Evolutionary conservation across 441 rosid genomes (phyloP), one percentile per base, ranked within the genome.

Genomic region (Pelargonium cotyledonis): DNA sequence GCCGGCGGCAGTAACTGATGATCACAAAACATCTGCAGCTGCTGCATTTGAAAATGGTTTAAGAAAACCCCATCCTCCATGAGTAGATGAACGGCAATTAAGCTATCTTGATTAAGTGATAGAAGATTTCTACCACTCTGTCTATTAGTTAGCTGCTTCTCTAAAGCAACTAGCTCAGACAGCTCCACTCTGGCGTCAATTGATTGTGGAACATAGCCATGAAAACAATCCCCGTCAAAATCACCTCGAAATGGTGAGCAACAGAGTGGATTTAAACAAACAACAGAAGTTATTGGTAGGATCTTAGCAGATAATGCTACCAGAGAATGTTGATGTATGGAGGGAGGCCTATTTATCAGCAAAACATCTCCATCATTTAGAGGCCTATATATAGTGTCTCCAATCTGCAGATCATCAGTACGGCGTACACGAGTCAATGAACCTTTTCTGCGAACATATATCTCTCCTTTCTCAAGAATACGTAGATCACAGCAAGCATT

Each of bases 151-250:
- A 90, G 77, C 77, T 95, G 99, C 71, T 74, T 92, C 72, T 92
- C 86, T 71, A 95, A 86, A 65, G 94, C 89, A 72, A 85, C 86
- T 71, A 95, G 98, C 80, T 92, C 98, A 2, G 58, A 80, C 1
- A 95, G 94, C 89, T 95, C 99, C 12, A 82, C 88, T 65, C 84
- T 84, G 0, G 96, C 78, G 55, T 82, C 87, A 51, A 95, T 71
- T 0, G 98, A 88, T 73, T 95, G 97, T 44, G 99, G 96, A 75
- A 95, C 83, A 67, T 89, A 95, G 26, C 99, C 99, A 63, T 95
- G 99, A 29, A 95, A 81, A 80, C 99, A 92, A 65, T 92, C 99
- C 12, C 99, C 99, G 68, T 95, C 99, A 68, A 95, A 95, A 78
- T 95, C 99, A 14, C 97, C 99, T 60, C 91, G 94, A 61, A 95